Evolutionary conservation across 129 eudicot species (phyloP).

Genomic region (Artemisia annua): DNA sequence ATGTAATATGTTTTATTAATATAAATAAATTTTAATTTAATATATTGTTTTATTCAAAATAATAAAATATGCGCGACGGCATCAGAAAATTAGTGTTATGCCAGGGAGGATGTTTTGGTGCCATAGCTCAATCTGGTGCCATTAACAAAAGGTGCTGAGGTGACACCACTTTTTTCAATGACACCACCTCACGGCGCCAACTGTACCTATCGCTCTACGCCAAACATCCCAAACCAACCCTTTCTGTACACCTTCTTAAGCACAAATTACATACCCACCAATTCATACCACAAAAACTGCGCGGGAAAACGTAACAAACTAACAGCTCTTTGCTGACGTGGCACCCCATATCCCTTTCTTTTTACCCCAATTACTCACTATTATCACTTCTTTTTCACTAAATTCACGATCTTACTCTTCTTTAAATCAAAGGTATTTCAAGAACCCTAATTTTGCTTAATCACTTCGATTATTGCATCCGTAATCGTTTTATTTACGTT

Average conservation of each 20-base stretch:
- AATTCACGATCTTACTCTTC: constrained; percentile 13
- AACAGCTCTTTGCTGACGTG: constrained; percentile 39
- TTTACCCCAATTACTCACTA: constrained; percentile 2
- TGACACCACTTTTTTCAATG: too few species aligned
- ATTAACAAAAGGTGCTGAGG: too few species aligned
- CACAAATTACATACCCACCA: background rate
- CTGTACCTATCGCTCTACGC: too few species aligned
- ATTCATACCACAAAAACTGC: background rate
- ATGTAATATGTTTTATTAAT: too few species aligned
- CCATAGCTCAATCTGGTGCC: too few species aligned
- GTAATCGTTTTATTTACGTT: background rate
- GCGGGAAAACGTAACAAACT: constrained; percentile 39
- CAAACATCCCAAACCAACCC: background rate
- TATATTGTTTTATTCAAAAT: too few species aligned
- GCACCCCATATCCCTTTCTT: constrained; percentile 1
- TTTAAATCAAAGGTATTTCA: constrained; percentile 19
- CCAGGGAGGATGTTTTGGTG: too few species aligned
- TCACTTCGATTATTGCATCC: too few species aligned
- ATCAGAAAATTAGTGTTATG: too few species aligned
- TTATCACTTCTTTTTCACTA: constrained; percentile 8
- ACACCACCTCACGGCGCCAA: too few species aligned
- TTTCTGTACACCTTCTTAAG: constrained; percentile 14
- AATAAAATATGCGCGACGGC: too few species aligned
- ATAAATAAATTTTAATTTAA: too few species aligned
- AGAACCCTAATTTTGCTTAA: constrained; percentile 22